Base-by-base conservation (phyloP, 2,329 filamentous ascomycete genomes). In the Scleromitrula shiraiana region DNA sequence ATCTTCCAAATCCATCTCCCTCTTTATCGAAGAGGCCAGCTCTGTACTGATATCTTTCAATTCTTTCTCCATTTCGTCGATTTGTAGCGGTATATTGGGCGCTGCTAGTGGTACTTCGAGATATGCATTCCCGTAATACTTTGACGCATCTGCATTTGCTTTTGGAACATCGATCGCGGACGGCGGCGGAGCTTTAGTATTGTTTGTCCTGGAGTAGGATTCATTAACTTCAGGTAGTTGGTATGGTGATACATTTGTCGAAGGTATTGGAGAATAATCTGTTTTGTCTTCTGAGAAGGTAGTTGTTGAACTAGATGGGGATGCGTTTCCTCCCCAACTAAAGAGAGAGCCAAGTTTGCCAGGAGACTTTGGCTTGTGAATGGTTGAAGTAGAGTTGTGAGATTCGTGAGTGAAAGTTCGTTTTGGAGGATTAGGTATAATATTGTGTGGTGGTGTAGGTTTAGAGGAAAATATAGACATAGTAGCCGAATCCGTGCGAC, bases 1-100 rank as follows among this genome's bases (percentile, higher is more conserved):
- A 65, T 98, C 93, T 67, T 98, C 93, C 26, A 98, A 69, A 59
- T 98, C 93, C 78, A 98, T 91, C 70, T 98, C 93, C 52, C 93
- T 81, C 59, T 87, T 82, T 62, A 98, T 97, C 23, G 93, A 97
- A 57, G 82, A 78, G 27, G 93, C 93, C 65, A 98, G 74, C 74
- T 98, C 93, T 51, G 83, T 78, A 71, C 88, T 95, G 68, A 98
- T 91, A 67, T 91, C 86, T 59, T 88, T 88, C 57, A 98, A 69
- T 73, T 98, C 93, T 65, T 89, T 85, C 72, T 98, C 93, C 72
- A 98, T 83, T 65, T 95, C 88, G 65, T 88, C 81, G 61, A 95
- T 77, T 65, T 89, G 68, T 54, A 64, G 74, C 10, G 46, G 20
- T 56, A 74, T 70, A 58, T 66, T 59, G 41, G 52, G 56, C 53